Percentiles rank a stretch among this genome's conserved stretches.
Evolutionary conservation across 2,329 filamentous ascomycete species (phyloP).

Genomic region (Zopfia rhizophila): DNA sequence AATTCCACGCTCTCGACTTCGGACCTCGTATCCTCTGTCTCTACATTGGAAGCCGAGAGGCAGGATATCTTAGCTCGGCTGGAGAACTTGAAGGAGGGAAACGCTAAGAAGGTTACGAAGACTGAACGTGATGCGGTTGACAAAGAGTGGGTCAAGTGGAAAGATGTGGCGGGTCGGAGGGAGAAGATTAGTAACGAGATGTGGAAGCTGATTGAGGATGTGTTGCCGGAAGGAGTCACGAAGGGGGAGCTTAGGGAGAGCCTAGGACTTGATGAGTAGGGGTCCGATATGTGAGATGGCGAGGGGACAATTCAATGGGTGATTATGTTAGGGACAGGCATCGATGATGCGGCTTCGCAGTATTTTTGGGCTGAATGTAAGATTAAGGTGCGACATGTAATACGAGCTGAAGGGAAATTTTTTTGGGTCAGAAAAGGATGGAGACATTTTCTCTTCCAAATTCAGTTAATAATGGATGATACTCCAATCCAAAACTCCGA

Average conservation of each 20-base stretch:
- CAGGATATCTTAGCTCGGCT: slow-evolving; percentile 54
- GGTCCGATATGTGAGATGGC: too few relatives aligned
- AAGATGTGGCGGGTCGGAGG: slow-evolving; percentile 51
- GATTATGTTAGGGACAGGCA: too few relatives aligned
- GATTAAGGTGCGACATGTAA: too few relatives aligned
- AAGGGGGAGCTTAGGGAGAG: slow-evolving; percentile 62
- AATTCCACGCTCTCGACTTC: slow-evolving; percentile 61
- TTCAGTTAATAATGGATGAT: too few relatives aligned
- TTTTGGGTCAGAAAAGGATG: too few relatives aligned
- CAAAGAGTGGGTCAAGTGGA: slow-evolving; percentile 58
- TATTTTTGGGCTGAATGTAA: too few relatives aligned
- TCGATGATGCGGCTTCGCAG: too few relatives aligned
- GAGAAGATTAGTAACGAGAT: slow-evolving; percentile 62
- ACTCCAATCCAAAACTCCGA: slow-evolving; percentile 20
- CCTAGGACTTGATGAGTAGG: slow-evolving; percentile 49
- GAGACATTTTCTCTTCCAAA: too few relatives aligned
- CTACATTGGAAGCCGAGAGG: slow-evolving; percentile 58
- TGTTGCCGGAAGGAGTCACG: slow-evolving; percentile 58
- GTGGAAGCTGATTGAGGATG: slow-evolving; percentile 62
- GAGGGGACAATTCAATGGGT: too few relatives aligned
- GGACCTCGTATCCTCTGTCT: slow-evolving; percentile 59
- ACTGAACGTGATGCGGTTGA: slow-evolving; percentile 61
- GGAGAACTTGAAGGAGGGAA: slow-evolving; percentile 52
- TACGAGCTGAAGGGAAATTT: too few relatives aligned
- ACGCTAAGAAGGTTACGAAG: slow-evolving; percentile 57